Evolutionary conservation across 768 basidiomycete genomes (phyloP).

Genomic region (Asterophora parasitica): DNA sequence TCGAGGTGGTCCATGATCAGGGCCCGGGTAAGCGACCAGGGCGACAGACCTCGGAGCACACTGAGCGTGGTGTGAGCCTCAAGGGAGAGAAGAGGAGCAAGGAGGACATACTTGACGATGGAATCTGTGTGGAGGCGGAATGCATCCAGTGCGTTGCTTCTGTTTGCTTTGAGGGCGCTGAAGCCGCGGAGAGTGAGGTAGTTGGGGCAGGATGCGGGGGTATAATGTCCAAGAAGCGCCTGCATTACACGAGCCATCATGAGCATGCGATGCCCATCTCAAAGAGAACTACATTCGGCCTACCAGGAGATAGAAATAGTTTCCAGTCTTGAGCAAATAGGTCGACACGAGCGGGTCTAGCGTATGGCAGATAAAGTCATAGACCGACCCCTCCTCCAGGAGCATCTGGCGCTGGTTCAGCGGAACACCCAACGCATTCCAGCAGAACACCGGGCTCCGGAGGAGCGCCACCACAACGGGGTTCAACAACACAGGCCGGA

Average conservation of each 20-base stretch:
- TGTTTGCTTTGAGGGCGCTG: conserved; percentile 45
- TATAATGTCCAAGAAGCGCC: conserved; percentile 51
- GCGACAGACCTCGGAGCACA: conserved; percentile 28
- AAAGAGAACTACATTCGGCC: conserved; percentile 8
- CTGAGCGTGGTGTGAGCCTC: conserved; percentile 12
- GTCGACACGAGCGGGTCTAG: conserved; percentile 43
- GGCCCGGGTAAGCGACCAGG: conserved; percentile 50
- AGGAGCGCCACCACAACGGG: conserved; percentile 52
- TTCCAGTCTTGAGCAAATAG: conserved; percentile 54
- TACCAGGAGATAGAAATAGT: conserved; percentile 62
- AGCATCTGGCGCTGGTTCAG: conserved; percentile 62
- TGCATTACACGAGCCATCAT: conserved; percentile 10
- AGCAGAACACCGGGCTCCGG: conserved; percentile 53
- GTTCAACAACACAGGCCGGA: conserved; percentile 60
- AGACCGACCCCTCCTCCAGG: conserved; percentile 43
- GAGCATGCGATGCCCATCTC: not conserved
- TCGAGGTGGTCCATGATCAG: conserved; percentile 73
- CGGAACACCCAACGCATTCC: conserved; percentile 79
- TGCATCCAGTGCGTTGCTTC: conserved; percentile 39
- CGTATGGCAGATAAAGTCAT: conserved; percentile 49
- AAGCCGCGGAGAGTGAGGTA: conserved; percentile 64
- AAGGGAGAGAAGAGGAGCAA: not conserved
- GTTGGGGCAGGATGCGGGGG: conserved; percentile 51
- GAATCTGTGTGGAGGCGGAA: conserved; percentile 73
- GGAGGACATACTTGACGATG: conserved; percentile 51